These are phyloP conservation scores for Colletotrichum gloeosporioides DNA, from an alignment of 2,329 filamentous ascomycete species.

Conservation along the genomic window DNA sequence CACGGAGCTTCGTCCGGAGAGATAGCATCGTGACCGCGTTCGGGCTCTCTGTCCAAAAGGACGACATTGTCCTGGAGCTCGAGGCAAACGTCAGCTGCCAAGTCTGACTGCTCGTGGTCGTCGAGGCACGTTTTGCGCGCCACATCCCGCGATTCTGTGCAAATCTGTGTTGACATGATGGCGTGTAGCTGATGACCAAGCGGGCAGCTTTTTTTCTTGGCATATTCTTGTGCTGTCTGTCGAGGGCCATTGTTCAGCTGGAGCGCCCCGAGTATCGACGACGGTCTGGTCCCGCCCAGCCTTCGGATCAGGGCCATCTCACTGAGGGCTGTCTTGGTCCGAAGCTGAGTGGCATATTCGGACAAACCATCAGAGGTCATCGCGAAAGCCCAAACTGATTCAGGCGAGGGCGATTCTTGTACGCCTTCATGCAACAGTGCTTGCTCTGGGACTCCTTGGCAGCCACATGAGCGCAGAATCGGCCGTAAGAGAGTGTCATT, in stretches of 20 bases:
- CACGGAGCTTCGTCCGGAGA: not conserved
- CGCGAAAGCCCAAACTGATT: not conserved
- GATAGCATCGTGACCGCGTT: not conserved
- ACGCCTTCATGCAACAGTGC: not conserved
- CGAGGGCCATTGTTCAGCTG: conserved; percentile 26
- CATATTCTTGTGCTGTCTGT: not conserved
- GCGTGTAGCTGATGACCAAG: conserved; percentile 28
- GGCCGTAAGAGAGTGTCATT: not conserved
- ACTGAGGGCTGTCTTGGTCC: not conserved
- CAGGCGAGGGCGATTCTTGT: not conserved
- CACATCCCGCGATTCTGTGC: conserved; percentile 30
- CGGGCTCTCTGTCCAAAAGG: not conserved
- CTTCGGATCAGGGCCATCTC: conserved; percentile 31
- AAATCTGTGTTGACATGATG: conserved; percentile 26
- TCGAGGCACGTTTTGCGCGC: conserved; percentile 28
- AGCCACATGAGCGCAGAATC: not conserved
- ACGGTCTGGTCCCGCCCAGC: conserved; percentile 15
- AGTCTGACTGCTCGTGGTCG: conserved; percentile 25
- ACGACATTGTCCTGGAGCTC: conserved; percentile 30
- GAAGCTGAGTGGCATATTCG: not conserved
- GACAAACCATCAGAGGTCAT: not conserved
- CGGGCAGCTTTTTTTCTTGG: conserved; percentile 16
- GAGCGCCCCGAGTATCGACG: conserved; percentile 29
- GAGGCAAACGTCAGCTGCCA: conserved; percentile 28
- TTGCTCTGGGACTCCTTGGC: not conserved